These are phyloP conservation scores for Rickenella mellea DNA, from an alignment of 768 basidiomycete species.

Conservation along the genomic window DNA sequence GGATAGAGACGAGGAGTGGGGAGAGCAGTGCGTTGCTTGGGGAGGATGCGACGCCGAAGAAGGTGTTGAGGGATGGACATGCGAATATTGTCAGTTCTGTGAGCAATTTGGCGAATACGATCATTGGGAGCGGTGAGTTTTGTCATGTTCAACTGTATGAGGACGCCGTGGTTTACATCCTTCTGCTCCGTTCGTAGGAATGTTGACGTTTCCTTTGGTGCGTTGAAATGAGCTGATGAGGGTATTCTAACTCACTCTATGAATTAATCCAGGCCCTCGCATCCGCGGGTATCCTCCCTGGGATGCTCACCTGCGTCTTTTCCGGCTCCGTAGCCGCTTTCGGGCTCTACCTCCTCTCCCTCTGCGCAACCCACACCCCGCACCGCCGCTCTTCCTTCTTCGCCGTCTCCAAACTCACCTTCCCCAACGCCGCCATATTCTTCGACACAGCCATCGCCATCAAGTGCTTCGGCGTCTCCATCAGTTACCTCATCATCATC, in stretches of 20 bases:
- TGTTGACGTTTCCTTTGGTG: conserved; percentile 84
- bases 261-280: conserved; percentile 65
- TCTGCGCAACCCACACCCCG: conserved; percentile 69
- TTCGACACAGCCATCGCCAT: conserved; percentile 92
- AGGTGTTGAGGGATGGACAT: conserved; percentile 44
- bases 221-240: conserved; percentile 11
- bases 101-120: conserved; percentile 81
- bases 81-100: conserved; percentile 61
- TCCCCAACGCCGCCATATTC: conserved; percentile 77
- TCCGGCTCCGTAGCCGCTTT: conserved; percentile 72
- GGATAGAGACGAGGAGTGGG: conserved; percentile 23
- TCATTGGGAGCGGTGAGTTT: conserved; percentile 75
- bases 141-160: conserved; percentile 7
- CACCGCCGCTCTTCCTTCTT: conserved; percentile 79
- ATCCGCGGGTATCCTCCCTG: conserved; percentile 82
- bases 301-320: conserved; percentile 77
- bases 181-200: conserved; percentile 39
- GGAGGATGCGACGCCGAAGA: conserved; percentile 20
- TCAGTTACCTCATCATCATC: conserved; percentile 87
- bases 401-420: conserved; percentile 75
- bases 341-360: conserved; percentile 81
- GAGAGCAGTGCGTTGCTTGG: conserved; percentile 59
- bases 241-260: neutral
- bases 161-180: neutral
- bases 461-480: conserved; percentile 95